These are phyloP conservation scores for Epichloe elymi DNA, from an alignment of 2,329 filamentous ascomycete genomes.

Conservation along the genomic window DNA sequence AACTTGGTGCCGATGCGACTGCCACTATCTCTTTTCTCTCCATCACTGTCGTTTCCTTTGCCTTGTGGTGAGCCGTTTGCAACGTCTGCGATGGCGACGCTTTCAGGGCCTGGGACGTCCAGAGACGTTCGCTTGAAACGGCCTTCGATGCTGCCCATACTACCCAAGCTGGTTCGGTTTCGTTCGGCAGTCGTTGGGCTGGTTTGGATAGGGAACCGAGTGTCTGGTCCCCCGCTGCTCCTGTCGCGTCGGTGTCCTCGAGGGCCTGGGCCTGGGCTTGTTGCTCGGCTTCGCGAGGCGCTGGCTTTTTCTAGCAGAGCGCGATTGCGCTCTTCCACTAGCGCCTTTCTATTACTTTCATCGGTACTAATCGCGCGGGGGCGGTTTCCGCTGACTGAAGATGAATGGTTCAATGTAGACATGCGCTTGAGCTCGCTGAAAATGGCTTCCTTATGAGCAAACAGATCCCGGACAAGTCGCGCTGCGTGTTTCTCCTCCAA, in stretches of 20 bases:
- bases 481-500: slow-evolving; percentile 92
- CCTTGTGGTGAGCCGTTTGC: slow-evolving; percentile 27
- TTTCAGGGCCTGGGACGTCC: slow-evolving; percentile 59
- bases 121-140: slow-evolving; percentile 53
- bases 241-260: slow-evolving; percentile 63
- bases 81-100: slow-evolving; percentile 24
- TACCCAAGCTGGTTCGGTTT: slow-evolving; percentile 36
- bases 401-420: slow-evolving; percentile 54
- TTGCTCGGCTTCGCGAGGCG: slow-evolving; percentile 55
- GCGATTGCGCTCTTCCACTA: slow-evolving; percentile 86
- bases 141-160: slow-evolving; percentile 28
- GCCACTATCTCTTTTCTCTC: slow-evolving; percentile 52
- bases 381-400: slow-evolving; percentile 43
- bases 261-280: slow-evolving; percentile 55
- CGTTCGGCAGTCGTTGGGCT: slow-evolving; percentile 44
- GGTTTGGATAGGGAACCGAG: slow-evolving; percentile 72
- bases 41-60: slow-evolving; percentile 13
- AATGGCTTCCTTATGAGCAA: slow-evolving; percentile 86
- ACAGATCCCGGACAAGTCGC: slow-evolving; percentile 80
- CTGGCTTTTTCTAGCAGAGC: slow-evolving; percentile 59
- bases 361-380: slow-evolving; percentile 86
- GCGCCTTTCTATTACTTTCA: slow-evolving; percentile 84
- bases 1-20: slow-evolving; percentile 31
- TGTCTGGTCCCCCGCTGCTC: slow-evolving; percentile 61
- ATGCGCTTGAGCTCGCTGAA: slow-evolving; percentile 93